These are phyloP conservation scores for Leishmania amazonensis DNA, from an alignment of 208 protist genomes.

Conservation along the genomic window DNA sequence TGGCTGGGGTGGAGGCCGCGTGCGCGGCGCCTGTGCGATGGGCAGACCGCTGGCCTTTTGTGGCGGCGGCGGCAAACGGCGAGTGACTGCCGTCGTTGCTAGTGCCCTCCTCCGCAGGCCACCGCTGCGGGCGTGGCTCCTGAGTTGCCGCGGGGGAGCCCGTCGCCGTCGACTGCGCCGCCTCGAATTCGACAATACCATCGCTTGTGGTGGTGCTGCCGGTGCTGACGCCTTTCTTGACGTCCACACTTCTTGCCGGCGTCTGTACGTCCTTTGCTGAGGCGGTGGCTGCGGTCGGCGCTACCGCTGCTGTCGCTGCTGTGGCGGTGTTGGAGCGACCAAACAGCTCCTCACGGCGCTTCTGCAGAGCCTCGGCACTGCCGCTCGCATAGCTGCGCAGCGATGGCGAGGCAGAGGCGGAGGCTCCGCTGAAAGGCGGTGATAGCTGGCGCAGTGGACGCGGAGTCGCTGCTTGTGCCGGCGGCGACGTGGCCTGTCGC, in stretches of 20 bases:
- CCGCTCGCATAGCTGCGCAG: slow-evolving; percentile 40
- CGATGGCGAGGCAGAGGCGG: slow-evolving; percentile 25
- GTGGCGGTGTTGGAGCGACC: slow-evolving; percentile 3
- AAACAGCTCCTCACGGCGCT: slow-evolving; percentile 66
- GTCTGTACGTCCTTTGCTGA: slow-evolving; percentile 1
- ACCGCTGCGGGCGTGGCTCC: background rate
- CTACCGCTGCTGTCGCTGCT: background rate
- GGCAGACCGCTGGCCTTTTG: background rate
- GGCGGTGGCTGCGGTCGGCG: background rate
- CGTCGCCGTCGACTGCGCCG: background rate
- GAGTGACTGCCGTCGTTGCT: background rate
- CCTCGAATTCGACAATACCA: background rate
- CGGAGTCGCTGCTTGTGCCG: background rate
- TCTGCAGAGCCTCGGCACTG: slow-evolving; percentile 51
- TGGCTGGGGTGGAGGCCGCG: background rate
- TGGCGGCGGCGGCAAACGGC: background rate
- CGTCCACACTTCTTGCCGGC: background rate
- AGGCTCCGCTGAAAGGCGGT: slow-evolving; percentile 24
- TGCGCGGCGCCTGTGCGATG: background rate
- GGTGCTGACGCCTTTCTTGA: background rate
- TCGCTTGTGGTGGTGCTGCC: too few relatives aligned
- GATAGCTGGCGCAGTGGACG: slow-evolving; percentile 11
- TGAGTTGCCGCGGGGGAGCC: background rate
- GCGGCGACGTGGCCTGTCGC: background rate
- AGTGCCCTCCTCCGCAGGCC: background rate